Evolutionary conservation across 176 grass and related monocot species (phyloP).

Genomic region (Paspalum vaginatum): DNA sequence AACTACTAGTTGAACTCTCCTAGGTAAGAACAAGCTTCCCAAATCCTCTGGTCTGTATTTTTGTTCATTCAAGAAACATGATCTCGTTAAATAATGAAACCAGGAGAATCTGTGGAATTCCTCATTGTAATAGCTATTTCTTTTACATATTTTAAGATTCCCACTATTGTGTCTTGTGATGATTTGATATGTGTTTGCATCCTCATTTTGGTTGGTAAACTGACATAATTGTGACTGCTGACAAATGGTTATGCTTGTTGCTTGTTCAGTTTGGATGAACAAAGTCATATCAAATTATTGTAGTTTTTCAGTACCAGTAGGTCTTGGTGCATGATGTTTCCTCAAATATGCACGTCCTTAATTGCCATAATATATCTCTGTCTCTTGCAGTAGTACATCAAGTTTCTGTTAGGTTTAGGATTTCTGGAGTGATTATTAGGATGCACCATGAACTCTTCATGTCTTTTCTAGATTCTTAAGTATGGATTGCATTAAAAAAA

Average conservation of each 20-base stretch:
- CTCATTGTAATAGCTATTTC: neutral
- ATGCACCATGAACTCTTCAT: neutral
- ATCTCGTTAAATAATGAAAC: neutral
- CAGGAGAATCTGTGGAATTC: neutral
- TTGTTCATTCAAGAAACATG: neutral
- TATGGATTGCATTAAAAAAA: neutral
- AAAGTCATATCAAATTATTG: neutral
- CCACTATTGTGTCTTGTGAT: neutral
- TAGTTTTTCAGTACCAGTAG: neutral
- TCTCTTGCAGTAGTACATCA: neutral
- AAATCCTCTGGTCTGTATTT: neutral
- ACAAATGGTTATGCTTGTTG: neutral
- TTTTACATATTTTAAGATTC: neutral
- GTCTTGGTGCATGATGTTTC: neutral
- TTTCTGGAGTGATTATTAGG: neutral
- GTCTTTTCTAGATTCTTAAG: neutral
- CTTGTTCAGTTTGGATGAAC: neutral
- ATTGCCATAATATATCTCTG: neutral
- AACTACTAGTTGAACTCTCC: constrained; percentile 30
- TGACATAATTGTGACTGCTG: neutral
- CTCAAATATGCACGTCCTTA: neutral
- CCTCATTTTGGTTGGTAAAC: neutral
- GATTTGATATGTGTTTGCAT: neutral
- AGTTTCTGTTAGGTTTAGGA: neutral
- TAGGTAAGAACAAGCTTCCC: constrained; percentile 26